Percentiles rank a stretch among this genome's conserved stretches.
phyloP scores from a whole-genome alignment of 331 rosid genomes.

The Pyracantha coccinea region DNA sequence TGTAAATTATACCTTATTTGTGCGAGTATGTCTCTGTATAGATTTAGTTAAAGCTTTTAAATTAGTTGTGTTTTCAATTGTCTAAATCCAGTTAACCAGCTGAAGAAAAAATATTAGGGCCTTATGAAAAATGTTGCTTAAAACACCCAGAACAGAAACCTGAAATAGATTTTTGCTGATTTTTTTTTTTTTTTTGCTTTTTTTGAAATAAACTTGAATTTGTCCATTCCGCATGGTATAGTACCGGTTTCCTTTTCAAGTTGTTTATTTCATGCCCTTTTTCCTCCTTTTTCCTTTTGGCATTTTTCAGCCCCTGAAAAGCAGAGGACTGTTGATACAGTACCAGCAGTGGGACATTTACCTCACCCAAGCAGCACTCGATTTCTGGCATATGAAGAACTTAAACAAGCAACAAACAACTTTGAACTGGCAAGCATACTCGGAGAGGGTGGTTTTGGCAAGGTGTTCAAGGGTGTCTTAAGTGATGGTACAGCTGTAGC shows the following conservation, averaged over 20 bases:
- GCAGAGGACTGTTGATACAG: slow-evolving; percentile 32
- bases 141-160: neutral
- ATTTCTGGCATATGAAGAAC: slow-evolving; percentile 81
- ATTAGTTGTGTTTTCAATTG: neutral
- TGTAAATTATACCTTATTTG: neutral
- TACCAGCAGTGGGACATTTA: slow-evolving; percentile 45
- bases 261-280: slow-evolving; percentile 1
- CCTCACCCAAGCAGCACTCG: slow-evolving; percentile 87
- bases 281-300: neutral
- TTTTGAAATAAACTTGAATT: neutral
- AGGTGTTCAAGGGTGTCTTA: slow-evolving; percentile 78
- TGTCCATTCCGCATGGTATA: neutral
- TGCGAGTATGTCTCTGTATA: neutral
- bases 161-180: neutral
- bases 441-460: slow-evolving; percentile 95
- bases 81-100: neutral
- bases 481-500: slow-evolving; percentile 91
- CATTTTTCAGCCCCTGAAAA: slow-evolving; percentile 40
- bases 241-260: neutral
- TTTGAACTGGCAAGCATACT: slow-evolving; percentile 66
- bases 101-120: neutral
- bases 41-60: neutral
- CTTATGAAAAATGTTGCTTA: slow-evolving; percentile 2
- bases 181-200: too few species aligned
- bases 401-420: slow-evolving; percentile 85